Evolutionary conservation across 2,329 filamentous ascomycete genomes (phyloP), one percentile per base, ranked within the genome.

Genomic region (Alternaria novae-zelandiae): DNA sequence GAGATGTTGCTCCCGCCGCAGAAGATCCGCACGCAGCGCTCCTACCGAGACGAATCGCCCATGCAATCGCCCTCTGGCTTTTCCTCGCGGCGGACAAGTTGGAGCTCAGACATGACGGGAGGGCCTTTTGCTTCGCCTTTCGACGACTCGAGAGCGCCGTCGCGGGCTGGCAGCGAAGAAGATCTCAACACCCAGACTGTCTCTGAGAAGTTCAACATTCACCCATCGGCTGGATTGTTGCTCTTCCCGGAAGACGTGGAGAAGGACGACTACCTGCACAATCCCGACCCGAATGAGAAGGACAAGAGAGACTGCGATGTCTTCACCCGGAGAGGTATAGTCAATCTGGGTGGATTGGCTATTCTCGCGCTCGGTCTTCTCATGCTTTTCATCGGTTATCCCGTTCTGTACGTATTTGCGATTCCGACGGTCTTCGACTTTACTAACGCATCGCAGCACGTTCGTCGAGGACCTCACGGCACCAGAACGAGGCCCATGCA

Each of bases 201-300:
- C 4, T 88, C 88, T 15, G 88, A 91, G 73, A 92, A 92, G 78
- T 92, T 90, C 78, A 91, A 91, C 73, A 91, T 92, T 57, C 83
- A 87, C 75, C 89, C 90, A 1, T 89, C 88, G 3, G 87, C 89
- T 13, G 89, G 89, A 6, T 79, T 92, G 56, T 76, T 92, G 44
- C 80, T 92, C 20, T 92, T 89, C 70, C 90, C 90, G 0, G 89
- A 91, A 75, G 90, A 92, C 73, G 87, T 91, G 21, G 90, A 92
- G 76, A 91, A 91, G 71, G 90, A 92, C 74, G 90, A 92, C 73
- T 90, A 87, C 67, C 73, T 92, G 65, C 90, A 92, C 74, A 91
- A 91, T 70, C 90, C 90, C 1, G 89, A 90, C 71, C 87, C 89
- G 1, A 85, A 86, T 56, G 89, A 91, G 50, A 87, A 86, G 68